Base-by-base conservation (phyloP, 1,139 yeast species). In the Blastobotrys capitulatus region DNA sequence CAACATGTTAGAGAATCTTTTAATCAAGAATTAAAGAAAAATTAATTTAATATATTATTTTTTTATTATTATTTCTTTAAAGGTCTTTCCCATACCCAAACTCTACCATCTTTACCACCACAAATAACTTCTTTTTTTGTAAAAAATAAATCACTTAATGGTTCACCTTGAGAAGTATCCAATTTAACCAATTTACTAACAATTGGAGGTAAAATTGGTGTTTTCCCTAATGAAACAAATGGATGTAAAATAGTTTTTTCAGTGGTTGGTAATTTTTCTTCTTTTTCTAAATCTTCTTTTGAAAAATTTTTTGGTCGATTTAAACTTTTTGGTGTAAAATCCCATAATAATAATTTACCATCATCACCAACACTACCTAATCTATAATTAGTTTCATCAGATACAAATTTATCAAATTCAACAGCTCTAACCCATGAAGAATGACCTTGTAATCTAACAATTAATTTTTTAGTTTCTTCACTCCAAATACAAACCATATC, bases 301-400 rank as follows among this genome's bases (percentile, higher is more conserved):
- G 15, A 6, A 8, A 27, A 46, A 13, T 53, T 54, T 37, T 61
- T 56, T 6, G 70, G 71, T 38, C 65, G 52, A 18, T 61, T 62
- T 41, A 84, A 64, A 12, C 82, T 77, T 58, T 77, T 73, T 39
- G 85, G 83, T 47, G 81, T 79, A 62, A 86, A 83, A 58, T 86
- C 94, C 87, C 90, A 86, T 29, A 83, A 68, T 34, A 82, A 66
- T 8, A 85, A 67, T 50, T 75, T 74, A 0, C 89, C 88, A 61
- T 86, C 95, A 58, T 77, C 82, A 1, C 90, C 89, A 52, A 82
- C 82, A 38, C 85, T 75, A 1, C 84, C 78, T 35, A 86, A 65
- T 50, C 83, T 73, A 63, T 86, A 86, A 16, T 60, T 64, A 25
- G 51, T 57, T 57, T 59, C 59, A 47, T 70, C 71, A 38, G 63